Percentiles rank a stretch among this genome's conserved stretches.
phyloP scores from a whole-genome alignment of 257 asterid species.

The Avicennia marina region DNA sequence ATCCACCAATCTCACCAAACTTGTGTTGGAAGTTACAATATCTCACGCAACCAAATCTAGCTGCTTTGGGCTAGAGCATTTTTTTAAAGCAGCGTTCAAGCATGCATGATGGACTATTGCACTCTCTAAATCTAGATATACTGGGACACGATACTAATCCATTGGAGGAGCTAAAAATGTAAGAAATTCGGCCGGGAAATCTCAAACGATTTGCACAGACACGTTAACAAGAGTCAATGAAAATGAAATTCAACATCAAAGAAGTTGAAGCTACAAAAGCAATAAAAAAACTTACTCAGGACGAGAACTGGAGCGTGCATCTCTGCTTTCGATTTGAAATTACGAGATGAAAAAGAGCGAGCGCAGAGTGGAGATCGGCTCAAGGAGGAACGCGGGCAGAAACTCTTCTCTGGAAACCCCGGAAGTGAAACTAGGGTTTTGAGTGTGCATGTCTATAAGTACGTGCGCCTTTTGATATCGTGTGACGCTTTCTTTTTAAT shows the following conservation, averaged over 20 bases:
- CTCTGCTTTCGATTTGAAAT: constrained; percentile 18
- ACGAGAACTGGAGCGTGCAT: constrained; percentile 80
- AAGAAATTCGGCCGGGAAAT: neutral
- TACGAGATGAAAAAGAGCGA: neutral
- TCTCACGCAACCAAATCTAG: too few relatives aligned
- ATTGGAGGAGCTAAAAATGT: too few relatives aligned
- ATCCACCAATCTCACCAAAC: too few relatives aligned
- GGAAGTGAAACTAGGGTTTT: constrained; percentile 20
- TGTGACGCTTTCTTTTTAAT: too few relatives aligned
- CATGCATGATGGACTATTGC: too few relatives aligned
- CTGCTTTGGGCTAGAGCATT: too few relatives aligned
- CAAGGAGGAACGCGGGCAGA: neutral
- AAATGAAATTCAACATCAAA: constrained; percentile 1
- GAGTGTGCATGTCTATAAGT: too few relatives aligned
- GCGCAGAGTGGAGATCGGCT: constrained; percentile 11
- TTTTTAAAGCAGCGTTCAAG: too few relatives aligned
- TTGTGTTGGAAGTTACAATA: too few relatives aligned
- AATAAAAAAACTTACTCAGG: constrained; percentile 45
- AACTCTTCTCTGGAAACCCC: constrained; percentile 20
- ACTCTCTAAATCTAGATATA: too few relatives aligned
- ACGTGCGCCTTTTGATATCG: too few relatives aligned
- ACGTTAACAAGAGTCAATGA: neutral
- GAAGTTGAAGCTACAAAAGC: neutral
- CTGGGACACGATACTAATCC: too few relatives aligned
- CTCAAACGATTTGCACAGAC: neutral